Conservation (phyloP, 2,329 filamentous ascomycete species). For the Pseudomassariella vexata region DNA sequence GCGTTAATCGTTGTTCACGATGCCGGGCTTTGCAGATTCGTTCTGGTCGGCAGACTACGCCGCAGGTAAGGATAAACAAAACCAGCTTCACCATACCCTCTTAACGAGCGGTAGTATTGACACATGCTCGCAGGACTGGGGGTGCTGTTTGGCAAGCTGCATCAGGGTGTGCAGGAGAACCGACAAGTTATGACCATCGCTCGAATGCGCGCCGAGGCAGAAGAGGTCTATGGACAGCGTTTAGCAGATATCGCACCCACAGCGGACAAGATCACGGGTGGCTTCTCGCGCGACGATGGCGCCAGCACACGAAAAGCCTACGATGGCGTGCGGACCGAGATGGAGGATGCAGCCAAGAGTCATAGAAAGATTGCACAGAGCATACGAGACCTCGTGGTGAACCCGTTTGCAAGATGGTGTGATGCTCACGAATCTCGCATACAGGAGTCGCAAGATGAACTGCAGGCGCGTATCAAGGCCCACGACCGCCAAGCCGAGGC, state of each 20-base stretch:
- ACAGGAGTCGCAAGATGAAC: conserved; percentile 89
- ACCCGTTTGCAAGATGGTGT: conserved; percentile 92
- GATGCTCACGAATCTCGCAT: conserved; percentile 88
- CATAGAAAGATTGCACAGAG: conserved; percentile 95
- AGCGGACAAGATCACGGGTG: conserved; percentile 75
- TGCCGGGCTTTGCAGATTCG: conserved; percentile 88
- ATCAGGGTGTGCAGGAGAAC: conserved; percentile 93
- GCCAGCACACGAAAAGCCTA: conserved; percentile 96
- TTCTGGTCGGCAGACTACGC: conserved; percentile 99
- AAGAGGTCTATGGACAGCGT: conserved; percentile 79
- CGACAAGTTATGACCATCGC: conserved; percentile 89
- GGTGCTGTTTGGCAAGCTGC: conserved; percentile 91
- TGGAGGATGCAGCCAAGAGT: conserved; percentile 82
- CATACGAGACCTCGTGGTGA: conserved; percentile 91
- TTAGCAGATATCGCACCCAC: conserved; percentile 76
- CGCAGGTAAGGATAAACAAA: conserved; percentile 55
- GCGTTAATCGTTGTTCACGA: too few species aligned
- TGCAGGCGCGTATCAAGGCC: conserved; percentile 84
- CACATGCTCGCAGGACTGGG: conserved; percentile 58
- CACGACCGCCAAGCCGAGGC: conserved; percentile 87
- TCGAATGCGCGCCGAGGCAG: conserved; percentile 89
- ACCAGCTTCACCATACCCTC: background rate
- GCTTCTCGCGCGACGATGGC: conserved; percentile 87
- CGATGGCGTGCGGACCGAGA: conserved; percentile 85
- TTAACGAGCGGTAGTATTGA: background rate